phyloP scores from a whole-genome alignment of 306 rosid genomes.

The Acacia melanoxylon region DNA sequence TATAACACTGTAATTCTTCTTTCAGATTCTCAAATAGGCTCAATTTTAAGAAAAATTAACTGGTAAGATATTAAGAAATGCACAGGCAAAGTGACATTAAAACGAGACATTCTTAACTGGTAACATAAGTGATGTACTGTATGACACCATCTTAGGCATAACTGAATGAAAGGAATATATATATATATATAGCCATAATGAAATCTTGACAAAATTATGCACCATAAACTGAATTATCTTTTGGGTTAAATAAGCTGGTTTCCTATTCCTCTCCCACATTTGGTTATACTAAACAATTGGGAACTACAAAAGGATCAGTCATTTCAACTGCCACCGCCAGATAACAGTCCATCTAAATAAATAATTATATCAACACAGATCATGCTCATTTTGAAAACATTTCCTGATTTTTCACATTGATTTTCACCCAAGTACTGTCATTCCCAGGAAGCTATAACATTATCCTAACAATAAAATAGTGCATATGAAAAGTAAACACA shows the following conservation, averaged over 20 bases:
- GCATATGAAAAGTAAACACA: neutral
- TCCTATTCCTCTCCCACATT: conserved; percentile 5
- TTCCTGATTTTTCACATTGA: neutral
- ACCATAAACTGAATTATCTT: neutral
- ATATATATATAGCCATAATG: neutral
- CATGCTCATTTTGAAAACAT: neutral
- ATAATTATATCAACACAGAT: neutral
- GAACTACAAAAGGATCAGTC: neutral
- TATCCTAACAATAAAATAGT: neutral
- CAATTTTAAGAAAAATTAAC: neutral
- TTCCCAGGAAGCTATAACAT: neutral
- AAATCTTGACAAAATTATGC: neutral
- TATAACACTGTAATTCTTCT: neutral
- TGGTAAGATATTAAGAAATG: neutral
- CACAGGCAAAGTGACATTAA: neutral
- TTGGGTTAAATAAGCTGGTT: neutral
- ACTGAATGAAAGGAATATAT: neutral
- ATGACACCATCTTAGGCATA: neutral
- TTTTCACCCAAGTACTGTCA: neutral
- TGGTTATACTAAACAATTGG: neutral
- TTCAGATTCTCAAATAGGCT: neutral
- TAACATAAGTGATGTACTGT: neutral
- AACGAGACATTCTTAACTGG: neutral
- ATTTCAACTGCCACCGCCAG: neutral
- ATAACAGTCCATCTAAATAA: neutral